Conservation (phyloP, 129 eudicot genomes). For the Arctium lappa region DNA sequence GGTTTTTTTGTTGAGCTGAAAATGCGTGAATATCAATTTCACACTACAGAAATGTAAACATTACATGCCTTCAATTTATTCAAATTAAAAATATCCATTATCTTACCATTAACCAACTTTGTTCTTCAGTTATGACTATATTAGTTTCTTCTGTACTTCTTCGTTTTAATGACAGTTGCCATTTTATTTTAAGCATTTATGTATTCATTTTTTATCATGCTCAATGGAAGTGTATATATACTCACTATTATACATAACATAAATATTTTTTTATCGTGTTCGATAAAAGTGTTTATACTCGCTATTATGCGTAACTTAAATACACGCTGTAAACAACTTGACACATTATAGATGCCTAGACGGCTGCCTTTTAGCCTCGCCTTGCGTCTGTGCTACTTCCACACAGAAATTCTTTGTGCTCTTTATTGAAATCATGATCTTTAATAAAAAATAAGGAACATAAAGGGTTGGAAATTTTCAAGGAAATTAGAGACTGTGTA, state of each 20-base stretch:
- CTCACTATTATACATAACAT: not conserved
- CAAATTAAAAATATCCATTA: not conserved
- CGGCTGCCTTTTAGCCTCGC: not conserved
- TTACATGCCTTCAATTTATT: not conserved
- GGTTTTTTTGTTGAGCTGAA: conserved; percentile 1
- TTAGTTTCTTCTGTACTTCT: conserved; percentile 9
- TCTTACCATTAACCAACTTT: not conserved
- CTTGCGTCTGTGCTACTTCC: not conserved
- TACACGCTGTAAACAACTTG: not conserved
- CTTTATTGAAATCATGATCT: not conserved
- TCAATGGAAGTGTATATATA: not conserved
- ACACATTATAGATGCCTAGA: not conserved
- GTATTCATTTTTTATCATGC: not conserved
- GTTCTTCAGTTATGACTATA: not conserved
- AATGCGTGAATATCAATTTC: not conserved
- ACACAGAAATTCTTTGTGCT: not conserved
- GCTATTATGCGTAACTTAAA: not conserved
- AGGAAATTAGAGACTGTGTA: not conserved
- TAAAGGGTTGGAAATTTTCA: not conserved
- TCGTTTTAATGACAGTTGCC: not conserved
- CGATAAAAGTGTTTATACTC: not conserved
- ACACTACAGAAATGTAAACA: not conserved
- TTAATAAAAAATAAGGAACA: not conserved
- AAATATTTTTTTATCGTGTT: not conserved
- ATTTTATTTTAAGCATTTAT: not conserved